Base-by-base conservation (phyloP, 164 flowering plant genomes). In the Magnolia sinica region DNA sequence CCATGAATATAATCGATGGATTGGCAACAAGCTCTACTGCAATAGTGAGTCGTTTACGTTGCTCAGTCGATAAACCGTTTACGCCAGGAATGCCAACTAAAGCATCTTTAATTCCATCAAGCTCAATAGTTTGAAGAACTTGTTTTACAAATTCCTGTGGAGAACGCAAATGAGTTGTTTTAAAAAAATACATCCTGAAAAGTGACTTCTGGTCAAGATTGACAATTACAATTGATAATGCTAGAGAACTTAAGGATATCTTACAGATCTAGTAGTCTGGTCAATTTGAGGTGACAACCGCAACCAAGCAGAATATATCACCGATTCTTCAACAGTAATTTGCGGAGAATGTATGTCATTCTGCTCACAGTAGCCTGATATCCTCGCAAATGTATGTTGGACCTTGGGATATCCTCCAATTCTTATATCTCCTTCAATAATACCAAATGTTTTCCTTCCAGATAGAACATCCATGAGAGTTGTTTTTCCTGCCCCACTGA, bases 281-380 rank as follows among this genome's bases (percentile, higher is more conserved):
- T 65, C 29, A 24, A 65, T 65, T 22, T 65, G 68, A 22, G 68
- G 24, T 65, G 29, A 24, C 14, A 93, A 82, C 8, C 96, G 88
- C 61, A 93, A 81, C 92, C 93, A 91, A 68, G 98, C 96, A 76
- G 96, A 93, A 79, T 85, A 92, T 4, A 85, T 82, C 14, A 91
- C 73, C 4, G 97, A 94, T 79, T 94, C 95, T 81, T 89, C 89
- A 0, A 93, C 88, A 10, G 96, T 91, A 68, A 93, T 87, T 50
- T 84, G 88, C 8, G 98, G 93, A 71, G 98, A 89, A 86, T 93
- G 95, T 76, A 90, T 85, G 77, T 93, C 96, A 63, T 65, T 83
- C 76, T 93, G 98, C 76, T 91, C 98, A 84, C 95, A 90, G 72
- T 93, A 93, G 68, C 95, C 95, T 14, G 94, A 92, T 78, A 94